phyloP scores from a whole-genome alignment of 805 yeast genomes.

The Schwanniomyces vanrijiae region DNA sequence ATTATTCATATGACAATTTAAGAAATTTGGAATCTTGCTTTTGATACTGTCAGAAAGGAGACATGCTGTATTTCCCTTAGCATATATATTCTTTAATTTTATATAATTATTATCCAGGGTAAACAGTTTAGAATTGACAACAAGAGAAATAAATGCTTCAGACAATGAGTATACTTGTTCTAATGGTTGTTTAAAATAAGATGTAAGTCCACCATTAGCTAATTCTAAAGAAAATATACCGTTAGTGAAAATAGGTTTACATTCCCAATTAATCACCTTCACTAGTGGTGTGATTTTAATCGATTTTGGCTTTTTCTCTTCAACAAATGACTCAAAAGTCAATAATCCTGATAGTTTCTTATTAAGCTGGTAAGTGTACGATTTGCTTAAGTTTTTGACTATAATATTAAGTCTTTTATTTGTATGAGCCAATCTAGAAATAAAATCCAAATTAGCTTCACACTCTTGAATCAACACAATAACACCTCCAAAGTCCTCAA shows the following conservation, averaged over 20 bases:
- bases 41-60: conserved; percentile 44
- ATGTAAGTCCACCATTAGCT: conserved; percentile 33
- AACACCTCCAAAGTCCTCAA: conserved; percentile 16
- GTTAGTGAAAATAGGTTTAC: conserved; percentile 34
- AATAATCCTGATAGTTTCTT: conserved; percentile 15
- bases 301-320: background rate
- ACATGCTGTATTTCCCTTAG: conserved; percentile 59
- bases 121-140: conserved; percentile 31
- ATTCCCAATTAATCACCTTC: conserved; percentile 47
- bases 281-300: conserved; percentile 36
- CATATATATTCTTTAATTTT: conserved; percentile 54
- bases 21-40: conserved; percentile 32
- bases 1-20: conserved; percentile 33
- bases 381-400: conserved; percentile 35
- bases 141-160: conserved; percentile 45
- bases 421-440: conserved; percentile 6
- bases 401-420: conserved; percentile 21
- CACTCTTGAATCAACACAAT: conserved; percentile 15
- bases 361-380: conserved; percentile 33
- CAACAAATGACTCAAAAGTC: conserved; percentile 9
- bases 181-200: conserved; percentile 46
- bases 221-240: conserved; percentile 45
- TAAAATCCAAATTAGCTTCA: conserved; percentile 14
- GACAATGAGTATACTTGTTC: conserved; percentile 50
- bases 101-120: conserved; percentile 17